Evolutionary conservation across 352 stramenopile genomes (phyloP).

Genomic region (Pythium rhizo-oryzae): DNA sequence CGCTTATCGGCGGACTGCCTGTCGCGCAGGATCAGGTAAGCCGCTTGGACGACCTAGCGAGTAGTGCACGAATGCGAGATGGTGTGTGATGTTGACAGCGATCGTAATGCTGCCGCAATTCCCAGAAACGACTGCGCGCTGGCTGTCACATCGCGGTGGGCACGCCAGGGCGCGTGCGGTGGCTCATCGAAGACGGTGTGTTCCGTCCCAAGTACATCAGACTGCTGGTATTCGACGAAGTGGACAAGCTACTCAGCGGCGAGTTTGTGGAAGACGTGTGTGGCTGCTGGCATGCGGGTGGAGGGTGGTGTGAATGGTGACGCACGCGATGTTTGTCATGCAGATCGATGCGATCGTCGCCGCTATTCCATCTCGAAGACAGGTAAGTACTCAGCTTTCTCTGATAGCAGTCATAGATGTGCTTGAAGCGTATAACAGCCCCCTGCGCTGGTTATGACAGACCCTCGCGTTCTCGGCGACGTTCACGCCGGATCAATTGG

Average conservation of each 20-base stretch:
- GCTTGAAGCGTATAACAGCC: background rate
- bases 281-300: background rate
- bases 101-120: background rate
- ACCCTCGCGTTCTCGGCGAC: constrained; percentile 80
- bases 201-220: constrained; percentile 53
- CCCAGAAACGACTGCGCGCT: constrained; percentile 35
- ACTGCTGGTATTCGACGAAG: constrained; percentile 78
- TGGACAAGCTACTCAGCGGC: constrained; percentile 73
- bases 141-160: constrained; percentile 73
- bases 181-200: constrained; percentile 61
- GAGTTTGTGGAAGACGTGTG: constrained; percentile 72
- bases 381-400: constrained; percentile 33
- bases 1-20: constrained; percentile 65
- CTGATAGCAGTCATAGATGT: background rate
- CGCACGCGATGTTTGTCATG: background rate
- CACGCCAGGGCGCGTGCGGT: constrained; percentile 71
- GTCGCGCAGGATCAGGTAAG: constrained; percentile 69
- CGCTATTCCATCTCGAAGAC: constrained; percentile 55
- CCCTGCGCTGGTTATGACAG: constrained; percentile 23
- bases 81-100: no score
- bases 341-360: constrained; percentile 66
- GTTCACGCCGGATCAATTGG: constrained; percentile 71
- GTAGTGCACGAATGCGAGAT: no score
- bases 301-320: background rate
- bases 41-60: no score